A percentile compares a stretch with the other conserved stretches of the same genome.
Evolutionary conservation across 1,284 basidiomycete species (phyloP).

Genomic region (Naganishia albida): DNA sequence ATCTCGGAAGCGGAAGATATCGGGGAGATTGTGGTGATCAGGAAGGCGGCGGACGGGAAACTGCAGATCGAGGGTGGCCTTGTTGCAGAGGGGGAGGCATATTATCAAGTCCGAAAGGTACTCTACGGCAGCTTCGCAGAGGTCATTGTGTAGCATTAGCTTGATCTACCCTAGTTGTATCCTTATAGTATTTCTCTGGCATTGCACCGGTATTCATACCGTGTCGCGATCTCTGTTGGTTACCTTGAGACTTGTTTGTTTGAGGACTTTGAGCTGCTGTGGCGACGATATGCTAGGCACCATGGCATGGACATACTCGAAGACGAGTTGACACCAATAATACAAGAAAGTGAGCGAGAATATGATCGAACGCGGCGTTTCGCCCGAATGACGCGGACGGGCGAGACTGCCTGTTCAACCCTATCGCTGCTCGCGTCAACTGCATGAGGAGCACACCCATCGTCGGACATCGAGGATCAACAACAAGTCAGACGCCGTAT

Average conservation of each 20-base stretch:
- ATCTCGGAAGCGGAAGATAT: slow-evolving; percentile 54
- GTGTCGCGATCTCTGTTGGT: too few species aligned
- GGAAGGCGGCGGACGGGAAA: slow-evolving; percentile 77
- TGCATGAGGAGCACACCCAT: too few species aligned
- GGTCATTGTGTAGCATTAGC: slow-evolving; percentile 58
- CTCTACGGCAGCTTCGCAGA: slow-evolving; percentile 86
- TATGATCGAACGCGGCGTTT: slow-evolving; percentile 25
- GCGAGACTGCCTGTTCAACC: background rate
- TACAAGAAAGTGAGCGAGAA: slow-evolving; percentile 10
- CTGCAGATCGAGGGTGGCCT: slow-evolving; percentile 85
- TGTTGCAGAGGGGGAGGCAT: slow-evolving; percentile 68
- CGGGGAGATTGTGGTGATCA: slow-evolving; percentile 79
- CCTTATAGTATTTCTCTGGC: background rate
- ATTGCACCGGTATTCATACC: background rate
- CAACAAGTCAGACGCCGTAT: too few species aligned
- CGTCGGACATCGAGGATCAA: too few species aligned
- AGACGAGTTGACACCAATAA: too few species aligned
- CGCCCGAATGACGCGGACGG: slow-evolving; percentile 11
- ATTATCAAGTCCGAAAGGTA: slow-evolving; percentile 80
- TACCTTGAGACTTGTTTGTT: too few species aligned
- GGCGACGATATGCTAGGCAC: too few species aligned
- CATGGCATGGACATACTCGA: too few species aligned
- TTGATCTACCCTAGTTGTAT: too few species aligned
- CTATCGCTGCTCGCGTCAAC: background rate
- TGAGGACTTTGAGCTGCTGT: too few species aligned